Percentiles rank a stretch among this genome's conserved stretches.
Conservation (phyloP, 2,329 filamentous ascomycete species). For the Ophiostoma australiae region DNA sequence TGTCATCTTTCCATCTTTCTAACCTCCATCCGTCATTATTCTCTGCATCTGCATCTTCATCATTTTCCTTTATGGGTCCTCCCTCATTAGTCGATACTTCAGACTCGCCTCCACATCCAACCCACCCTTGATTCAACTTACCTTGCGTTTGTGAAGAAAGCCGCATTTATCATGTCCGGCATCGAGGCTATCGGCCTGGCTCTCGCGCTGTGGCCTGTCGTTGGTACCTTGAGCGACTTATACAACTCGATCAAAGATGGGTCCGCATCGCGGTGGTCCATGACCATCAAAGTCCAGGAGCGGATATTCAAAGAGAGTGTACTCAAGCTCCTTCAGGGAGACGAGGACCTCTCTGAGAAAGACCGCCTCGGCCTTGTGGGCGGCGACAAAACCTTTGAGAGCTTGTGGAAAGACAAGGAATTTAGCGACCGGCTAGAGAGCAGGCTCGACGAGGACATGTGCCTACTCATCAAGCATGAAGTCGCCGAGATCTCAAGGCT, state of each 20-base stretch:
- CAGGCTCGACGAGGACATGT: constrained; percentile 23
- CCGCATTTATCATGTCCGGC: constrained; percentile 22
- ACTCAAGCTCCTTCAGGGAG: constrained; percentile 24
- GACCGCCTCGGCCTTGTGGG: constrained; percentile 24
- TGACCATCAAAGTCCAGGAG: constrained; percentile 27
- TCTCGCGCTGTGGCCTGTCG: constrained; percentile 26
- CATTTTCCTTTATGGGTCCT: not conserved
- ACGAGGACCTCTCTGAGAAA: constrained; percentile 26
- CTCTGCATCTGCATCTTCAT: not conserved
- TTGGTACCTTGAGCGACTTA: constrained; percentile 13
- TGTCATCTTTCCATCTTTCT: not conserved
- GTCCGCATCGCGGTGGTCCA: constrained; percentile 16
- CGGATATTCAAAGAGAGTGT: constrained; percentile 27
- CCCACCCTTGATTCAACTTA: not conserved
- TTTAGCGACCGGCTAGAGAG: constrained; percentile 25
- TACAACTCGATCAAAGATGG: constrained; percentile 23
- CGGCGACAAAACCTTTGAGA: constrained; percentile 23
- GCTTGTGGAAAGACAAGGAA: constrained; percentile 25
- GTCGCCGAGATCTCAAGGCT: constrained; percentile 23
- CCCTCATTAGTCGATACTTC: not conserved
- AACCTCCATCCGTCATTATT: not conserved
- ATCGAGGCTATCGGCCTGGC: constrained; percentile 25
- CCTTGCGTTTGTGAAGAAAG: not conserved
- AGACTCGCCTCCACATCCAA: not conserved
- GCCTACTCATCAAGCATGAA: constrained; percentile 23